Conservation (phyloP, 768 basidiomycete species). For the Infundibulicybe gibba region DNA sequence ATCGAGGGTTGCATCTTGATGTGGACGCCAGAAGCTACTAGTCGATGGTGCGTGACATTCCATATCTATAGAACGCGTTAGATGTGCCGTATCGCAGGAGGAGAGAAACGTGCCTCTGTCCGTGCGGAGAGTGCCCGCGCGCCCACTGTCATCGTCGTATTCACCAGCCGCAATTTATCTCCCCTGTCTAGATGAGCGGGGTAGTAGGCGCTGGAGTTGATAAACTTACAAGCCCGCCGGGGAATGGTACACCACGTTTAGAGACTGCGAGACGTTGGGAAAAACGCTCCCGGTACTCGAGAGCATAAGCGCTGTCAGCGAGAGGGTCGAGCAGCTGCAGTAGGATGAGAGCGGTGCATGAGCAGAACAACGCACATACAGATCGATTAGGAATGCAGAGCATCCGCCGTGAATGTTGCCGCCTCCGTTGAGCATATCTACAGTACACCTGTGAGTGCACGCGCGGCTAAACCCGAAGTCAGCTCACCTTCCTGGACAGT, state of each 20-base stretch:
- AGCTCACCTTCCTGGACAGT: slow-evolving; percentile 44
- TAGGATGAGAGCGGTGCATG: not conserved
- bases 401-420: slow-evolving; percentile 55
- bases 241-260: slow-evolving; percentile 53
- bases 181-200: slow-evolving; percentile 35
- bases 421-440: slow-evolving; percentile 53
- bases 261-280: slow-evolving; percentile 43
- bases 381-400: slow-evolving; percentile 49
- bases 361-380: slow-evolving; percentile 27
- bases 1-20: slow-evolving; percentile 50
- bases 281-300: slow-evolving; percentile 17
- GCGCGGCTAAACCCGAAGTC: too few species aligned
- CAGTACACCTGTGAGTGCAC: too few species aligned
- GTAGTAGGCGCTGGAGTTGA: not conserved
- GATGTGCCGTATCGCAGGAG: not conserved
- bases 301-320: slow-evolving; percentile 32
- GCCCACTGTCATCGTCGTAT: slow-evolving; percentile 48
- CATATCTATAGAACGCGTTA: slow-evolving; percentile 40
- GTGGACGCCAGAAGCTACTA: slow-evolving; percentile 53
- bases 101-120: slow-evolving; percentile 36
- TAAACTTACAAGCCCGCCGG: slow-evolving; percentile 43
- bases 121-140: slow-evolving; percentile 42
- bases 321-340: slow-evolving; percentile 46
- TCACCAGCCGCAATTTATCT: slow-evolving; percentile 47
- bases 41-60: slow-evolving; percentile 47